Conservation (phyloP, 2,329 filamentous ascomycete species). For the Fusarium nodosum region DNA sequence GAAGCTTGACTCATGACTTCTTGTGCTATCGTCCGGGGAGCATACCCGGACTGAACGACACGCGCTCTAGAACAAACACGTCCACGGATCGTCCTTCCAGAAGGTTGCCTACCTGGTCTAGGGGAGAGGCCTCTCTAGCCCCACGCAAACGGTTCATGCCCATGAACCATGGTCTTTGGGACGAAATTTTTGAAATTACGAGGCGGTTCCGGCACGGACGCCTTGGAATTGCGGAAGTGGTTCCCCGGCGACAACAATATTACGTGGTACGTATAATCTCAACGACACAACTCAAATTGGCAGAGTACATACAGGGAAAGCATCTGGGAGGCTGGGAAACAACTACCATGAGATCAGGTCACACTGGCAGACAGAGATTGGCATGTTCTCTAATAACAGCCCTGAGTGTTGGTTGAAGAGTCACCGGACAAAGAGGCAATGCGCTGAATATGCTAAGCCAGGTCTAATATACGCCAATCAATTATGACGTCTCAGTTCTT, state of each 20-base stretch:
- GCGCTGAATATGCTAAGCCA: neutral
- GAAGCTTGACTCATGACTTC: conserved; percentile 44
- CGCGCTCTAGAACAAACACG: conserved; percentile 35
- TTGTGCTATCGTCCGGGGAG: conserved; percentile 39
- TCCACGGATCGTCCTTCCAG: conserved; percentile 49
- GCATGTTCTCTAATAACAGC: conserved; percentile 20
- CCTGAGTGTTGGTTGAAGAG: conserved; percentile 2
- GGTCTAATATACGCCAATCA: neutral
- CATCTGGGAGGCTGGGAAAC: conserved; percentile 38
- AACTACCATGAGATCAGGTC: conserved; percentile 39
- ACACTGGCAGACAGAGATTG: conserved; percentile 38
- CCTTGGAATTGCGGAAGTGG: conserved; percentile 49
- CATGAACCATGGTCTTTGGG: conserved; percentile 41
- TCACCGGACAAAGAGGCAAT: neutral
- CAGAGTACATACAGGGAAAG: conserved; percentile 26
- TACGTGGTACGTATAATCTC: conserved; percentile 19
- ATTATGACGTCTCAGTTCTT: conserved; percentile 17
- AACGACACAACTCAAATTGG: conserved; percentile 33
- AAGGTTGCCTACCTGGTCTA: conserved; percentile 43
- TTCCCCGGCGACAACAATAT: conserved; percentile 53
- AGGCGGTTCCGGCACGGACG: conserved; percentile 42
- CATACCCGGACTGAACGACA: conserved; percentile 42
- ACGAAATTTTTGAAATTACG: conserved; percentile 52
- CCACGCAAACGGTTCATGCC: conserved; percentile 39
- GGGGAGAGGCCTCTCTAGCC: conserved; percentile 38